Evolutionary conservation across 441 rosid genomes (phyloP).

Genomic region (Pelargonium myrrhifolium): DNA sequence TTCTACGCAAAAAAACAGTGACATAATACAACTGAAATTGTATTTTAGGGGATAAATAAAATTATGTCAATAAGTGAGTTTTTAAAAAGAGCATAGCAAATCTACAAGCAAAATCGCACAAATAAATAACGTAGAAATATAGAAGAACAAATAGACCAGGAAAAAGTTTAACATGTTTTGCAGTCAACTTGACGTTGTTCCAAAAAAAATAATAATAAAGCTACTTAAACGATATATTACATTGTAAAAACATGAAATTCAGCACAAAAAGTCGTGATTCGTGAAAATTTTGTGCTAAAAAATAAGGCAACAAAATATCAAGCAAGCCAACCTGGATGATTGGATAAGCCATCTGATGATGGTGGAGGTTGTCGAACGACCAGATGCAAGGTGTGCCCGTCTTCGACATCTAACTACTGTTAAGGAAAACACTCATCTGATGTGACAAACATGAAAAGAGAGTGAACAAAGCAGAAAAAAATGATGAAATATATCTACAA

Average conservation of each 20-base stretch:
- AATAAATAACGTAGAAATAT: not conserved
- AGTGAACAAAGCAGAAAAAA: not conserved
- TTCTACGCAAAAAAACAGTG: not conserved
- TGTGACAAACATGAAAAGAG: not conserved
- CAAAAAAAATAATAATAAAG: not conserved
- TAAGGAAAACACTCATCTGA: constrained; percentile 11
- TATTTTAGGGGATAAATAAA: not conserved
- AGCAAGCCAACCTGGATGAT: constrained; percentile 19
- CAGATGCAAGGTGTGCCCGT: constrained; percentile 28
- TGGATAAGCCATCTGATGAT: constrained; percentile 12
- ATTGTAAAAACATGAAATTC: not conserved
- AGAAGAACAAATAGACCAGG: not conserved
- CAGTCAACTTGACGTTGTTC: not conserved
- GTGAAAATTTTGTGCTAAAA: not conserved
- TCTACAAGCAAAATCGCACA: constrained; percentile 2
- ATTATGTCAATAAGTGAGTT: not conserved
- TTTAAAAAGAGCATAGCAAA: not conserved
- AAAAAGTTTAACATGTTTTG: not conserved
- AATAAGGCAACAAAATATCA: not conserved
- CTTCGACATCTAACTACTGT: constrained; percentile 23
- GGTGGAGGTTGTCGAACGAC: constrained; percentile 22
- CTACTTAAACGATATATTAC: not conserved
- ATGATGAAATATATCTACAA: not conserved
- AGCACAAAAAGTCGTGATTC: not conserved
- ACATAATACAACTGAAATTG: not conserved